A percentile compares a stretch with the other conserved stretches of the same genome.
Evolutionary conservation across 768 basidiomycete genomes (phyloP).

Genomic region (Gymnopilus dilepis): DNA sequence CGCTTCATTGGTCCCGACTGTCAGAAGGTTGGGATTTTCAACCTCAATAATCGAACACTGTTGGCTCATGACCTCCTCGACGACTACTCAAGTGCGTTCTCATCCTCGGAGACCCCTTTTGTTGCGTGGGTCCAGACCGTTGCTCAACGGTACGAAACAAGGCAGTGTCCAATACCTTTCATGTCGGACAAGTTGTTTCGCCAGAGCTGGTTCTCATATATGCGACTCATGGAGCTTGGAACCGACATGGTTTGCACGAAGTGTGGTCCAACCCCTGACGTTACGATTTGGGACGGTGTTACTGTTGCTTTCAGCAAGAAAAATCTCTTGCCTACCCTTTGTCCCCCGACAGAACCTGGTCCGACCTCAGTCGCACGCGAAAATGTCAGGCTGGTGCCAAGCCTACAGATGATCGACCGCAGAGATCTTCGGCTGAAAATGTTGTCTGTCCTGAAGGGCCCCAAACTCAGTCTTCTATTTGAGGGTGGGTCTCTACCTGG

Average conservation of each 20-base stretch:
- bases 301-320: slow-evolving; percentile 35
- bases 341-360: slow-evolving; percentile 31
- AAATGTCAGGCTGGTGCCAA: neutral
- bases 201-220: slow-evolving; percentile 39
- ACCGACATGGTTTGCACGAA: slow-evolving; percentile 30
- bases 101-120: slow-evolving; percentile 42
- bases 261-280: slow-evolving; percentile 34
- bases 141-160: slow-evolving; percentile 25
- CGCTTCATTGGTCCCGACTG: slow-evolving; percentile 38
- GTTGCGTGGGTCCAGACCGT: slow-evolving; percentile 30
- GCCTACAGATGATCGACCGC: neutral
- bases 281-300: slow-evolving; percentile 40
- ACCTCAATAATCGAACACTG: slow-evolving; percentile 36
- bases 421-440: neutral
- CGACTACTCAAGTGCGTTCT: slow-evolving; percentile 37
- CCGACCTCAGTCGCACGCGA: neutral
- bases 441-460: neutral
- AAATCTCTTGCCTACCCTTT: slow-evolving; percentile 28
- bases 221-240: slow-evolving; percentile 25
- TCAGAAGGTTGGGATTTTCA: slow-evolving; percentile 34
- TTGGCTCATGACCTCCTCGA: slow-evolving; percentile 40
- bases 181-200: slow-evolving; percentile 35
- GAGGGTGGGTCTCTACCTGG: too few relatives aligned
- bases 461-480: neutral
- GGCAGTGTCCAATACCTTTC: slow-evolving; percentile 22